Evolutionary conservation across 768 basidiomycete species (phyloP), one percentile per base, ranked within the genome.

Genomic region (Vararia minispora): DNA sequence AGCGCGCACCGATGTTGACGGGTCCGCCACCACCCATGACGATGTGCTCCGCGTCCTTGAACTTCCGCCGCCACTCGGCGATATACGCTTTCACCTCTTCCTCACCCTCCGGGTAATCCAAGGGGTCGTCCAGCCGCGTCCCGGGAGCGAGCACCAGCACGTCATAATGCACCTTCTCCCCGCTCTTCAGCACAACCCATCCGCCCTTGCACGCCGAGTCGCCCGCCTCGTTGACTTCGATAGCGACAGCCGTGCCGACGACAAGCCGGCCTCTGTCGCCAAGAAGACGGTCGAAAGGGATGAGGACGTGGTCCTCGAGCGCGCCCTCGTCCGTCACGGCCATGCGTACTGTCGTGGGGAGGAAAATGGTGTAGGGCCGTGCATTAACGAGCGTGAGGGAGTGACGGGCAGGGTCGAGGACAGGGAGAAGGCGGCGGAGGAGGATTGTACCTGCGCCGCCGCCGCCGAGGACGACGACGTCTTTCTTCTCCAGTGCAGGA

Each of bases 91-190:
- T 12, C n/a, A 41, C 33, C 14, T 53, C 44, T 7, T 43, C 33
- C 26, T 52, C 47, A 7, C 40, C 31, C 0, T 56, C 51, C 0
- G 72, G 74, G 28, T 75, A 52, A 14, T 56, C 54, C 30, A 67
- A 23, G 11, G 34, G 34, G 17, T 23, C 34, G 18, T 11, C n/a
- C 34, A 18, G 24, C 13, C 10, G 17, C 34, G 34, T 12, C 7
- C 34, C 34, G 5, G 34, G 34, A 11, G 34, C 16, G 18, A 35
- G 18, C 20, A 35, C 11, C 11, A 35, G 22, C 34, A 35, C 34
- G 22, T 35, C 34, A 22, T 35, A 35, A 18, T 18, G 11, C 11
- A 35, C 16, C 11, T 23, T 18, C 17, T 22, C 21, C 20, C 34
- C 34, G 20, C 24, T 22, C 20, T 18, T 23, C 16, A 35, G 16